A percentile compares a stretch with the other conserved stretches of the same genome.
Conservation (phyloP, 192 early-diverging fungal genomes). For the Pilobolus umbonatus region DNA sequence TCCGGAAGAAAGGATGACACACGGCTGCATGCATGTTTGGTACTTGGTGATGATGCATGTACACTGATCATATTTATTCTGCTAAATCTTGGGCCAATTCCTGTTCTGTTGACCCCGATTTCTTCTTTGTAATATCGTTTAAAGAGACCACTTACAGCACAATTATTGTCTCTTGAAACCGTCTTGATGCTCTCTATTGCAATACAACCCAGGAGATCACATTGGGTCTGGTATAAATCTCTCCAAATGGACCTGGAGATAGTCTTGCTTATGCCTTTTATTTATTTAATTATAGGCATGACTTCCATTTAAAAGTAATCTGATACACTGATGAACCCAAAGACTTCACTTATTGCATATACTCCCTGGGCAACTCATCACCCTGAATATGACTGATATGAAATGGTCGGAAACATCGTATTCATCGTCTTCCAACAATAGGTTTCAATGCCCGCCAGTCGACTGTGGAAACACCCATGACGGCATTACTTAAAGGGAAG, state of each 20-base stretch:
- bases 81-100: not conserved
- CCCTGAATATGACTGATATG: too few species aligned
- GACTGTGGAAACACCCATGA: too few species aligned
- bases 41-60: not conserved
- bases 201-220: constrained; percentile 3
- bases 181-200: constrained; percentile 9
- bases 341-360: too few species aligned
- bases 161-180: constrained; percentile 1
- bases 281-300: not conserved
- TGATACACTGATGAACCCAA: constrained; percentile 1
- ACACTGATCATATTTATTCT: constrained; percentile 9
- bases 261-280: constrained; percentile 3
- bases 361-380: too few species aligned
- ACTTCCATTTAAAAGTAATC: constrained; percentile 1
- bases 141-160: not conserved
- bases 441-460: too few species aligned
- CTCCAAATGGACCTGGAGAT: constrained; percentile 1
- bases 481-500: too few species aligned
- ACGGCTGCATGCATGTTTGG: not conserved
- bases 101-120: not conserved
- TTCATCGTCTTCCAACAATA: too few species aligned
- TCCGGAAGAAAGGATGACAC: constrained; percentile 2
- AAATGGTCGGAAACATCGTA: too few species aligned
- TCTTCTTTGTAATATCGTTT: not conserved
- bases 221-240: constrained; percentile 4